Evolutionary conservation across 768 basidiomycete genomes (phyloP), one percentile per base, ranked within the genome.

Genomic region (Tephrocybe sp.): DNA sequence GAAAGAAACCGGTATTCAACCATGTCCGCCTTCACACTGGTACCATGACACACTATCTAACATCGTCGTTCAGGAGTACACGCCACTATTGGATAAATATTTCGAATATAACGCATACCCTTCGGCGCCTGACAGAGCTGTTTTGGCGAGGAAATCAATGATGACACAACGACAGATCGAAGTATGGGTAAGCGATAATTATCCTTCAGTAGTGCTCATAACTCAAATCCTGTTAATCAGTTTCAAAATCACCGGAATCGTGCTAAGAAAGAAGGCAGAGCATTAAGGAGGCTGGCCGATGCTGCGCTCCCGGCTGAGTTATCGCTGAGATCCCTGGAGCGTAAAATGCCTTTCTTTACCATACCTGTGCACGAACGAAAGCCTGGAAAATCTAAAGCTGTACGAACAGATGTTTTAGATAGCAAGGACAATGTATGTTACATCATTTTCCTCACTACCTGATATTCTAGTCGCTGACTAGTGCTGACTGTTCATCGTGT

Each of bases 211-310:
- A n/a, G 5, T 12, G 11, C 12, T 9, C 38, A 13, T 15, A 13
- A 22, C 24, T n/a, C 21, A 4, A 39, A 0, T 32, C 11, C 16
- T 34, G 7, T 4, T 7, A 5, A 5, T 3, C 42, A 82, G 80
- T 82, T 82, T 46, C 80, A 82, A 65, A 82, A 82, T 34, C 75
- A 74, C 21, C 73, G 81, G 6, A 69, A 64, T 41, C 69, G 74
- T 9, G 65, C 68, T 0, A 72, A 58, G 36, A 64, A 57, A 34
- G 71, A 67, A 15, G 66, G 66, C 2, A 63, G 36, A 36, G 12
- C 6, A 5, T 22, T 67, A 1, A 55, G 30, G 2, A 63, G 61
- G 15, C 53, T 64, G 22, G 9, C 52, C 5, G 30, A 59, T 1
- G 58, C 64, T 19, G 52, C 57, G 2, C 50, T 55, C 9, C 62